These are phyloP conservation scores for Davidsoniella eucalypti DNA, from an alignment of 2,329 filamentous ascomycete genomes.

Conservation along the genomic window DNA sequence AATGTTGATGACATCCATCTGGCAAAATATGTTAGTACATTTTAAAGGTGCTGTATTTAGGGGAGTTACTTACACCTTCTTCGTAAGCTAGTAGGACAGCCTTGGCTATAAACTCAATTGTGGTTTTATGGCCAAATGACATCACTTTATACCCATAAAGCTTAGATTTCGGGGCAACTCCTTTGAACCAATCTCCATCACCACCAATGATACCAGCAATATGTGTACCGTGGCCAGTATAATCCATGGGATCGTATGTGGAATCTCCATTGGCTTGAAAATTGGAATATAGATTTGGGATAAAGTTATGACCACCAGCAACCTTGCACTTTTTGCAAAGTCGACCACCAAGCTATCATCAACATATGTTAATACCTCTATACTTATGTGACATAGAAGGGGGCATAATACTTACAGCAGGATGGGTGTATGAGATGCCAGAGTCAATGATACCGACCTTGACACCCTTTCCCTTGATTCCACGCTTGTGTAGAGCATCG, in stretches of 20 bases:
- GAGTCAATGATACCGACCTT: too few relatives aligned
- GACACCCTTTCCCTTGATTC: too few relatives aligned
- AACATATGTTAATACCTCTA: too few relatives aligned
- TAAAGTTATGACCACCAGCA: constrained; percentile 23
- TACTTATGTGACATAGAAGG: too few relatives aligned
- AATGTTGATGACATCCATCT: constrained; percentile 25
- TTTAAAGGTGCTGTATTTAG: too few relatives aligned
- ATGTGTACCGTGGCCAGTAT: constrained; percentile 22
- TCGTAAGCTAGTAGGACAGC: constrained; percentile 21
- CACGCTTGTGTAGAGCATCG: too few relatives aligned
- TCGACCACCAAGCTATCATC: constrained; percentile 22
- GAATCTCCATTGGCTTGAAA: constrained; percentile 16
- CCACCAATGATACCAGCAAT: constrained; percentile 18
- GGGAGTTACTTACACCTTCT: constrained; percentile 12
- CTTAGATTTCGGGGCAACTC: constrained; percentile 16
- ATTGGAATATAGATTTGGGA: too few relatives aligned
- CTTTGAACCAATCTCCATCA: too few relatives aligned
- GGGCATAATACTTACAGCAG: too few relatives aligned
- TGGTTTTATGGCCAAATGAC: too few relatives aligned
- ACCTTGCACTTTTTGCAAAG: constrained; percentile 24
- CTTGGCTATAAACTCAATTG: constrained; percentile 19
- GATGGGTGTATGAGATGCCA: too few relatives aligned
- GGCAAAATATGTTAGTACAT: neutral
- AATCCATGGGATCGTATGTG: constrained; percentile 3
- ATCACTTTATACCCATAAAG: constrained; percentile 13